phyloP scores from a whole-genome alignment of 2,329 filamentous ascomycete genomes.

The Sodiomyces alkalinus region DNA sequence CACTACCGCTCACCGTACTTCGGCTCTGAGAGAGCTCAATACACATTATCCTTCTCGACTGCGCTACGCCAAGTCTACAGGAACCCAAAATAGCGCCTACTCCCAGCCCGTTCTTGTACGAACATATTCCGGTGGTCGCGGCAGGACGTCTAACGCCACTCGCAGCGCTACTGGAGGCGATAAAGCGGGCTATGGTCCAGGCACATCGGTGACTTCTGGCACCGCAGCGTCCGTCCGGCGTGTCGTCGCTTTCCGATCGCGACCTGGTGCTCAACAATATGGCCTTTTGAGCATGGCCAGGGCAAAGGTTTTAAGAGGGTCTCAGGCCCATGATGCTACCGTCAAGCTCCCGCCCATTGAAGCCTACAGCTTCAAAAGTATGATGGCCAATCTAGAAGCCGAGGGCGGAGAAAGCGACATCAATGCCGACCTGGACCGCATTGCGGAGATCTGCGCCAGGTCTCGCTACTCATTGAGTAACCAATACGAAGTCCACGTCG shows the following conservation, averaged over 20 bases:
- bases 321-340: slow-evolving; percentile 8
- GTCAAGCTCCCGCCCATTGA: slow-evolving; percentile 43
- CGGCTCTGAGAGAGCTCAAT: slow-evolving; percentile 44
- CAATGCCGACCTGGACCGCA: slow-evolving; percentile 43
- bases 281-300: slow-evolving; percentile 9
- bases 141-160: slow-evolving; percentile 16
- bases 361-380: slow-evolving; percentile 49
- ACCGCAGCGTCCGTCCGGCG: slow-evolving; percentile 9
- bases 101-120: slow-evolving; percentile 52
- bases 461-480: slow-evolving; percentile 51
- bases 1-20: slow-evolving; percentile 40
- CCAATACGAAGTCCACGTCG: slow-evolving; percentile 51
- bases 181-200: too few species aligned
- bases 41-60: slow-evolving; percentile 40
- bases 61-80: slow-evolving; percentile 39
- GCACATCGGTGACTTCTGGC: slow-evolving; percentile 6
- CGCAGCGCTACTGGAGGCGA: slow-evolving; percentile 5
- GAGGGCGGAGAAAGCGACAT: slow-evolving; percentile 29
- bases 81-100: slow-evolving; percentile 41
- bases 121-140: slow-evolving; percentile 39
- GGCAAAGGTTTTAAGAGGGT: slow-evolving; percentile 1
- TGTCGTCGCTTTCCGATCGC: slow-evolving; percentile 6
- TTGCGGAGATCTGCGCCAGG: slow-evolving; percentile 51
- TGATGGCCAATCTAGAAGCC: slow-evolving; percentile 40
- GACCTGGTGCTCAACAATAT: neutral